A percentile compares a stretch with the other conserved stretches of the same genome.
These are phyloP conservation scores for Debaryomyces sp. DNA, from an alignment of 1,139 yeast genomes.

Conservation along the genomic window DNA sequence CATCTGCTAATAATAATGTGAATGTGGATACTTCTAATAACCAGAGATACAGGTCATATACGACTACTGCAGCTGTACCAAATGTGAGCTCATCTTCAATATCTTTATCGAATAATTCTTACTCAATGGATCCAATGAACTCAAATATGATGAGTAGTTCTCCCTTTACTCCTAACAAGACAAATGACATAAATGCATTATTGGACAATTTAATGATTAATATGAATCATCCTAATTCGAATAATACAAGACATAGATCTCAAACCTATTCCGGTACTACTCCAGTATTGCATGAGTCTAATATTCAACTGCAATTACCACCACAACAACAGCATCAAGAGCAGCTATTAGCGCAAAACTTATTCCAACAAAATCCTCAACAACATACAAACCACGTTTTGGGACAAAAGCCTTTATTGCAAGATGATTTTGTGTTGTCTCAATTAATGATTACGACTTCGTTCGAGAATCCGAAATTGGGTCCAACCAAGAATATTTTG, in stretches of 20 bases:
- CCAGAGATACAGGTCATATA: conserved; percentile 50
- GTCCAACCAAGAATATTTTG: conserved; percentile 77
- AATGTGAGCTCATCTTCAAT: conserved; percentile 12
- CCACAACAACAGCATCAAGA: conserved; percentile 3
- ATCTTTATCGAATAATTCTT: conserved; percentile 15
- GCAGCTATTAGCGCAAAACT: conserved; percentile 11
- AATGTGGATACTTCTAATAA: conserved; percentile 1
- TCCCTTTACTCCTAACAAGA: conserved; percentile 18
- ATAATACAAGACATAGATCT: conserved; percentile 34
- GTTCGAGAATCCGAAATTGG: conserved; percentile 66
- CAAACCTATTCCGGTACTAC: conserved; percentile 47
- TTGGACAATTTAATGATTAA: conserved; percentile 38
- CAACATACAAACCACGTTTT: conserved; percentile 9
- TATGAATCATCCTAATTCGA: conserved; percentile 14
- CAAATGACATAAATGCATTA: conserved; percentile 33
- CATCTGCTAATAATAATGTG: neutral
- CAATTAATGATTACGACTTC: conserved; percentile 53
- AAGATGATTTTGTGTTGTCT: conserved; percentile 59
- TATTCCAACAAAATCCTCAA: conserved; percentile 17
- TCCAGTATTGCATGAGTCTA: conserved; percentile 23
- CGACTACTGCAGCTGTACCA: conserved; percentile 46
- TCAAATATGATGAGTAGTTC: conserved; percentile 17
- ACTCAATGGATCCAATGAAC: conserved; percentile 16
- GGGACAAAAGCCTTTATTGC: conserved; percentile 33
- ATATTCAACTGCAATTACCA: neutral